Evolutionary conservation across 768 basidiomycete species (phyloP).

Genomic region (Solioccasus polychromus): DNA sequence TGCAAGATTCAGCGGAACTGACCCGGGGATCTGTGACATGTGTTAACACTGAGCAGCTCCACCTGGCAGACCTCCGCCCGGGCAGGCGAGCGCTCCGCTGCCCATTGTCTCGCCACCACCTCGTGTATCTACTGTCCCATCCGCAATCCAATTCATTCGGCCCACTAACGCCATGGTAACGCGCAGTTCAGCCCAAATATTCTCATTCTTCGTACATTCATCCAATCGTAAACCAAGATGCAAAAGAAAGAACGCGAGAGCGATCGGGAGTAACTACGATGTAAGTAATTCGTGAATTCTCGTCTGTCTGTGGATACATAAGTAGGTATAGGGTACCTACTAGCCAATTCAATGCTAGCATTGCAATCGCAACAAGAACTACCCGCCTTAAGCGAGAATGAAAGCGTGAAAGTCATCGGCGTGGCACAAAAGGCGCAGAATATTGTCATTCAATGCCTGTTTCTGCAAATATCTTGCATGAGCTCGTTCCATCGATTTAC

Average conservation of each 20-base stretch:
- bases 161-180: too few species aligned
- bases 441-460: conserved; percentile 16
- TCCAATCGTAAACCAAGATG: too few species aligned
- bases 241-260: not conserved
- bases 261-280: conserved; percentile 1
- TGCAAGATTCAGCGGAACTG: too few species aligned
- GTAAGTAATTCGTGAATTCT: conserved; percentile 1
- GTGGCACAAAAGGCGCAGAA: too few species aligned
- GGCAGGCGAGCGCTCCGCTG: too few species aligned
- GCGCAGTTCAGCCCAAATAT: too few species aligned
- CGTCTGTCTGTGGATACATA: not conserved
- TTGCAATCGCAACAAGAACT: not conserved
- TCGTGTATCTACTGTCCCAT: too few species aligned
- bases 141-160: too few species aligned
- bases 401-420: not conserved
- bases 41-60: too few species aligned
- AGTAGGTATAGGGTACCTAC: conserved; percentile 1
- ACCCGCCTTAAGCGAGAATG: not conserved
- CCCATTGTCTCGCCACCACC: too few species aligned
- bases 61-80: too few species aligned
- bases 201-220: conserved; percentile 5
- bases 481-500: conserved; percentile 70
- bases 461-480: conserved; percentile 36
- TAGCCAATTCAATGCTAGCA: conserved; percentile 2
- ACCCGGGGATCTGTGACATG: too few species aligned